Evolutionary conservation across 495 filamentous ascomycete species (phyloP).

Genomic region (Penicillium diatomitis): DNA sequence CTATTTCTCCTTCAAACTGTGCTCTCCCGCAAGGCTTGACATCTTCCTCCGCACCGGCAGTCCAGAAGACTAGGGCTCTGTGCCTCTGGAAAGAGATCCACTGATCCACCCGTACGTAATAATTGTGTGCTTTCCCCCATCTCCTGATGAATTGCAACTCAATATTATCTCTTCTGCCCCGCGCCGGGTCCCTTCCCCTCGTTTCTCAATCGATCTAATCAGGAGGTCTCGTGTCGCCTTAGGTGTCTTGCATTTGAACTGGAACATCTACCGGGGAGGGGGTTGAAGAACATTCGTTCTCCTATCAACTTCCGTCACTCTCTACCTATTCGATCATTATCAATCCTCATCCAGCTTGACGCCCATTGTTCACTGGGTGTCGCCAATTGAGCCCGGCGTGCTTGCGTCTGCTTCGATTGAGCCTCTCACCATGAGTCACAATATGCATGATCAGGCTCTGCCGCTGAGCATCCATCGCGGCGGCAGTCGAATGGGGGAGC

Average conservation of each 20-base stretch:
- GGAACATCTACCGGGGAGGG: too few species aligned
- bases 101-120: neutral
- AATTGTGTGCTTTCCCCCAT: too few species aligned
- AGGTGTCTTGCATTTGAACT: too few species aligned
- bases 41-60: constrained; percentile 1
- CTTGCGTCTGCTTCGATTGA: neutral
- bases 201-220: too few species aligned
- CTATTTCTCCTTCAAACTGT: neutral
- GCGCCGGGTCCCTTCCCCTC: too few species aligned
- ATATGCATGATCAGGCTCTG: constrained; percentile 18
- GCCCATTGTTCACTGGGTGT: neutral
- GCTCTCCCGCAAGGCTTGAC: neutral
- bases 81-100: neutral
- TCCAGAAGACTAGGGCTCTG: constrained; percentile 4
- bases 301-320: too few species aligned
- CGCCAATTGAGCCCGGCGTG: constrained; percentile 3
- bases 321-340: too few species aligned
- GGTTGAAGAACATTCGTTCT: too few species aligned
- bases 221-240: too few species aligned
- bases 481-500: constrained; percentile 22
- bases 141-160: too few species aligned
- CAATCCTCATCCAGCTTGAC: constrained; percentile 4
- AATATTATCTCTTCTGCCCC: too few species aligned
- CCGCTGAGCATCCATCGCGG: constrained; percentile 20
- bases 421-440: constrained; percentile 13